Percentiles rank a stretch among this genome's conserved stretches.
Conservation (phyloP, 2,329 filamentous ascomycete genomes). For the Colletotrichum endophyticum region DNA sequence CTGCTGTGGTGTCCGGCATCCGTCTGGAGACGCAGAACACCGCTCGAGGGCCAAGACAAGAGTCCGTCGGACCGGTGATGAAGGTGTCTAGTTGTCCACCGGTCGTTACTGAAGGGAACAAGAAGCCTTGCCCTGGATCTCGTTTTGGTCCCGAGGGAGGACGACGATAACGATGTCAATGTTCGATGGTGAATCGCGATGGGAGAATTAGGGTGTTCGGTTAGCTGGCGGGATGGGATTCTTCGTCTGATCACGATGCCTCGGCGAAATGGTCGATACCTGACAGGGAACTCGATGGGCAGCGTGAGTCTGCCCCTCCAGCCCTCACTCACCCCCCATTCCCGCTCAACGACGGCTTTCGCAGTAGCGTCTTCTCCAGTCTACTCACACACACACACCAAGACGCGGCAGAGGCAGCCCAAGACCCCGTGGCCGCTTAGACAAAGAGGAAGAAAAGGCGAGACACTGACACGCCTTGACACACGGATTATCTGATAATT, state of each 20-base stretch:
- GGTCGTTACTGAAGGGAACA: not conserved
- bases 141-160: not conserved
- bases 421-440: not conserved
- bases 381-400: not conserved
- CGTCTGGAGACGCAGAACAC: not conserved
- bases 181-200: not conserved
- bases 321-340: not conserved
- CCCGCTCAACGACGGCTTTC: not conserved
- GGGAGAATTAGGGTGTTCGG: not conserved
- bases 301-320: not conserved
- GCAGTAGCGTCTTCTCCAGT: not conserved
- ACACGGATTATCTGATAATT: not conserved
- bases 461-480: not conserved
- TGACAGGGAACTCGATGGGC: conserved; percentile 1
- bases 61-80: not conserved
- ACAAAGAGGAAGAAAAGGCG: not conserved
- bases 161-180: not conserved
- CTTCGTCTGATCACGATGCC: conserved; percentile 11
- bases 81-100: not conserved
- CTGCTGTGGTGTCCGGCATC: not conserved
- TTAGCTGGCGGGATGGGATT: not conserved
- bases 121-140: not conserved
- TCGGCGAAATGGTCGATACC: not conserved
- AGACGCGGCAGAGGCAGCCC: not conserved
- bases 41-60: not conserved